These are phyloP conservation scores for Acacia concinna DNA, from an alignment of 331 rosid species.

Conservation along the genomic window DNA sequence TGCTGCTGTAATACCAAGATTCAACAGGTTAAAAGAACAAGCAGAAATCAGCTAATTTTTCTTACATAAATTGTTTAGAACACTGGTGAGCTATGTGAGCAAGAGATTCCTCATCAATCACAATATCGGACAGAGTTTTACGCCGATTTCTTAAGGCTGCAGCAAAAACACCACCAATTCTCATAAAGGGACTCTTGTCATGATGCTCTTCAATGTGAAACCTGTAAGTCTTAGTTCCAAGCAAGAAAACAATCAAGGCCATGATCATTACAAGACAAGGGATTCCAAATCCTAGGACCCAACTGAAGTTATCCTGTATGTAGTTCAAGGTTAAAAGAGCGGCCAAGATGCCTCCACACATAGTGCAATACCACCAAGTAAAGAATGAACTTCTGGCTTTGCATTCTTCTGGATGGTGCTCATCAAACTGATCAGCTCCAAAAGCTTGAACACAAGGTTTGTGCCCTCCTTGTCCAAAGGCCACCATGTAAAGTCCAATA, in stretches of 20 bases:
- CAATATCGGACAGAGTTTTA: not conserved
- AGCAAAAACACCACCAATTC: not conserved
- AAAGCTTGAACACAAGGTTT: not conserved
- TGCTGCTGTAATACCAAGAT: not conserved
- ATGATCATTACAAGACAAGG: not conserved
- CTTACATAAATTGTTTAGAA: slow-evolving; percentile 1
- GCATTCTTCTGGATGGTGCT: not conserved
- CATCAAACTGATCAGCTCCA: not conserved
- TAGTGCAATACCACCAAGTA: not conserved
- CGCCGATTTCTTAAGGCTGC: not conserved
- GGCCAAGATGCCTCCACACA: not conserved
- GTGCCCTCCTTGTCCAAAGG: not conserved
- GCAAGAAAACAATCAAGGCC: not conserved
- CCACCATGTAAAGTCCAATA: not conserved
- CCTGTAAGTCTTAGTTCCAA: not conserved
- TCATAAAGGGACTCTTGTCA: not conserved
- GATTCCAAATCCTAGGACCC: slow-evolving; percentile 5
- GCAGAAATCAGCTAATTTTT: not conserved
- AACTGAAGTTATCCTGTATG: not conserved
- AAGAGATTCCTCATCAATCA: not conserved
- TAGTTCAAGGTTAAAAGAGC: not conserved
- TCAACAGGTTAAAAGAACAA: not conserved
- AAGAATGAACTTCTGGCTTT: not conserved
- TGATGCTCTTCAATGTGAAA: not conserved
- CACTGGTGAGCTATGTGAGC: not conserved